These are phyloP conservation scores for Penicillium freii DNA, from an alignment of 2,329 filamentous ascomycete genomes.

Conservation along the genomic window DNA sequence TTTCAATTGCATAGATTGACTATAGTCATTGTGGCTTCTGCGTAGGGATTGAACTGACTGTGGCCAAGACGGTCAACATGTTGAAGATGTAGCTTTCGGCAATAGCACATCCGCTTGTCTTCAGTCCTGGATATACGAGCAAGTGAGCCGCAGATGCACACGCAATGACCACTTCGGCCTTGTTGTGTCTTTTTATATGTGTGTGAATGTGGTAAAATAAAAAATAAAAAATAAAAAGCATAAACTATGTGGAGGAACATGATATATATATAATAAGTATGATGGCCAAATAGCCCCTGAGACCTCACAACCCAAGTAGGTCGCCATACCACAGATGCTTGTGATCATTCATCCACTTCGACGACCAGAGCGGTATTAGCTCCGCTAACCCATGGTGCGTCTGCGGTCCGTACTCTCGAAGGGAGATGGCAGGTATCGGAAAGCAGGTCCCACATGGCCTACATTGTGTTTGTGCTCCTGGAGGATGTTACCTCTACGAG, in stretches of 20 bases:
- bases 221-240: too few relatives aligned
- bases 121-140: neutral
- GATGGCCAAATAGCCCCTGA: neutral
- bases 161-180: neutral
- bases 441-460: neutral
- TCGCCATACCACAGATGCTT: too few relatives aligned
- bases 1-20: conserved; percentile 14
- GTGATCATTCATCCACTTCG: neutral
- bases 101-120: neutral
- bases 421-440: neutral
- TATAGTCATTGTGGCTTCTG: conserved; percentile 3
- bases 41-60: neutral
- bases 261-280: too few relatives aligned
- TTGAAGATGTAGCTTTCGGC: neutral
- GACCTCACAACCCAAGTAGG: neutral
- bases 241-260: too few relatives aligned
- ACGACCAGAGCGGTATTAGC: neutral
- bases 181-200: too few relatives aligned
- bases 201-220: too few relatives aligned
- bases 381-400: neutral
- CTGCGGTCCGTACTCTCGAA: neutral
- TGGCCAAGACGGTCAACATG: neutral
- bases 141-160: neutral
- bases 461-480: neutral
- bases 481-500: neutral